Base-by-base conservation (phyloP, 139 green algal genomes). In the Asterochloris erici region DNA sequence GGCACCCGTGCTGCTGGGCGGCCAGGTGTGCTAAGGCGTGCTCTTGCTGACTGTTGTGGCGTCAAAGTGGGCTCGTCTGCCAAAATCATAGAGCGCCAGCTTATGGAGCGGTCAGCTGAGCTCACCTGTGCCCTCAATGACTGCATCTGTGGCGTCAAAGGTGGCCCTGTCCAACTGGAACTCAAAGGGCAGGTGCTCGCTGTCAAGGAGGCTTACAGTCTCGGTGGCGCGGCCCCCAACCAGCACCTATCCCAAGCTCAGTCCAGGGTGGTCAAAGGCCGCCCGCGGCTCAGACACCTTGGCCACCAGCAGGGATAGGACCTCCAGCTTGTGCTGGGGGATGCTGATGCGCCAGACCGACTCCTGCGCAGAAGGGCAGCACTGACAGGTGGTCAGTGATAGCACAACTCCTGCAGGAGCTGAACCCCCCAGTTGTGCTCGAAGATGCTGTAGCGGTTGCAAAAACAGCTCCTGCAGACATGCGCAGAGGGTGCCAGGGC, bases 271-370 rank as follows among this genome's bases (percentile, higher is more conserved):
- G 87, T 96, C 92, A 66, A 97, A 89, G 83, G 70, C 81, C 47
- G 96, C 89, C 28, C 86, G 78, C 17, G 93, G 93, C 88, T 96
- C 93, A 60, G 68, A 70, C 10, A 96, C 93, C 15, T 86, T 70
- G 13, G 93, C 93, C 29, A 92, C 90, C 77, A 96, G 80, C 74
- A 95, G 85, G 84, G 95, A 94, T 38, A 89, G 92, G 80, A 94
- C 88, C 12, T 77, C 68, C 73, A 96, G 86, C 79, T 79, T 79
- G 77, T 95, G 90, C 83, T 92, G 86, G 21, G 90, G 90, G 27
- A 96, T 95, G 73, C 81, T 81, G 86, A 97, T 95, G 0, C 69
- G 71, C 92, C 92, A 97, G 86, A 95, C 94, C 1, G 85, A 83
- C 89, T 97, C 93, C n/a, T 83, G 74, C 60, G 62, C 0, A 19